Evolutionary conservation across 805 yeast species (phyloP).

Genomic region (Clavispora asparagi): DNA sequence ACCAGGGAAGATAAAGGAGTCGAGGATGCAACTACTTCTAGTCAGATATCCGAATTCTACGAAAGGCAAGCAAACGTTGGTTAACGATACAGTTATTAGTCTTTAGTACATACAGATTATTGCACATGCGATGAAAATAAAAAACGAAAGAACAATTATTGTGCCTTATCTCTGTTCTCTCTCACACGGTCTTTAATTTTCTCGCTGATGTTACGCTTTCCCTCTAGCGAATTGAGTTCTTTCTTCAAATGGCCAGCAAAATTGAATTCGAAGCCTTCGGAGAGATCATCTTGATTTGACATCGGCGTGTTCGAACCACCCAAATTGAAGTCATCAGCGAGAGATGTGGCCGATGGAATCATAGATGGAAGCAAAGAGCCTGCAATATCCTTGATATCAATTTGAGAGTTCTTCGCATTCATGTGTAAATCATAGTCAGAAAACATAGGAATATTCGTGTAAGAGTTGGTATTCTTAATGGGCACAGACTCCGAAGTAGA

Average conservation of each 20-base stretch:
- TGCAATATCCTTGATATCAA: conserved; percentile 10
- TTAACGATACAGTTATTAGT: conserved; percentile 4
- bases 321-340: conserved; percentile 28
- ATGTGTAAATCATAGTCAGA: conserved; percentile 42
- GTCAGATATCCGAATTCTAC: conserved; percentile 80
- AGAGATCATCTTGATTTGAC: neutral
- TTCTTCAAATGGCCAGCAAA: neutral
- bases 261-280: neutral
- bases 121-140: neutral
- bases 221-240: neutral
- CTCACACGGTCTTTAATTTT: conserved; percentile 32
- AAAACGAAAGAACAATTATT: neutral
- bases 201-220: conserved; percentile 19
- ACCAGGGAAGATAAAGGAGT: conserved; percentile 80
- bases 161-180: conserved; percentile 26
- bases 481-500: conserved; percentile 59
- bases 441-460: conserved; percentile 62
- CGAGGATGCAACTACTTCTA: conserved; percentile 82
- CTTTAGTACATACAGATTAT: neutral
- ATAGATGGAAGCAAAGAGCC: conserved; percentile 15
- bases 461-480: conserved; percentile 55
- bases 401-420: conserved; percentile 15
- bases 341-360: conserved; percentile 25
- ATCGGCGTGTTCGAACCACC: conserved; percentile 5
- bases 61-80: conserved; percentile 55